Evolutionary conservation across 371 early-diverging fungal species (phyloP).

Genomic region (Quaeritorhiza haematococci): DNA sequence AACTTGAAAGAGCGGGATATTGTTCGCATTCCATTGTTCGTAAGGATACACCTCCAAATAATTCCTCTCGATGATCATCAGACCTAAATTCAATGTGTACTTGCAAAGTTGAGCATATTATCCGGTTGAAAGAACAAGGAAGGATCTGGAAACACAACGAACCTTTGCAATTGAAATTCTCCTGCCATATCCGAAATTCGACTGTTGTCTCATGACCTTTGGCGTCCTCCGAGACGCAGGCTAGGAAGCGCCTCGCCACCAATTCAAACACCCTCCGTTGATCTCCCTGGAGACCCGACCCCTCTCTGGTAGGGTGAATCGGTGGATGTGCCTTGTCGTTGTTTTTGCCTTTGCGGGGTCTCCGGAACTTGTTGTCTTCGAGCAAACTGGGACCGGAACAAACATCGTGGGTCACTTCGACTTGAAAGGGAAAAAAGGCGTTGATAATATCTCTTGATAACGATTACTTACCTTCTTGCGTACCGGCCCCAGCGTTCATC

Average conservation of each 20-base stretch:
- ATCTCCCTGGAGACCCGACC: constrained; percentile 55
- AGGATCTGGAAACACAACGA: constrained; percentile 3
- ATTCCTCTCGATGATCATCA: constrained; percentile 77
- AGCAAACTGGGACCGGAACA: constrained; percentile 44
- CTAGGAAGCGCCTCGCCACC: constrained; percentile 89
- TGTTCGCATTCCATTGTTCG: constrained; percentile 83
- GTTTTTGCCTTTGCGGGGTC: constrained; percentile 85
- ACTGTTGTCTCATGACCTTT: constrained; percentile 83
- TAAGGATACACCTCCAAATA: constrained; percentile 95
- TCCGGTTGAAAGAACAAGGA: background rate
- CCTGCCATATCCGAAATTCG: constrained; percentile 60
- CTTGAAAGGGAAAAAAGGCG: background rate
- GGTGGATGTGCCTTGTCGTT: constrained; percentile 99
- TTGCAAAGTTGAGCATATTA: background rate
- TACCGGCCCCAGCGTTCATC: constrained; percentile 62
- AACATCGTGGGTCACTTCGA: background rate
- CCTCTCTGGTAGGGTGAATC: constrained; percentile 87
- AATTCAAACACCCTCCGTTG: constrained; percentile 86
- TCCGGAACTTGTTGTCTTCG: constrained; percentile 68
- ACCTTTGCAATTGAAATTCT: constrained; percentile 52
- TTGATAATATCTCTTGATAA: background rate
- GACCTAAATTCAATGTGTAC: constrained; percentile 41
- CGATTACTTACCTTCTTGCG: constrained; percentile 50
- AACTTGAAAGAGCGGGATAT: constrained; percentile 68
- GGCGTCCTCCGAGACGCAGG: constrained; percentile 92